Conservation (phyloP, 2,329 filamentous ascomycete species). For the Dothistroma pini region DNA sequence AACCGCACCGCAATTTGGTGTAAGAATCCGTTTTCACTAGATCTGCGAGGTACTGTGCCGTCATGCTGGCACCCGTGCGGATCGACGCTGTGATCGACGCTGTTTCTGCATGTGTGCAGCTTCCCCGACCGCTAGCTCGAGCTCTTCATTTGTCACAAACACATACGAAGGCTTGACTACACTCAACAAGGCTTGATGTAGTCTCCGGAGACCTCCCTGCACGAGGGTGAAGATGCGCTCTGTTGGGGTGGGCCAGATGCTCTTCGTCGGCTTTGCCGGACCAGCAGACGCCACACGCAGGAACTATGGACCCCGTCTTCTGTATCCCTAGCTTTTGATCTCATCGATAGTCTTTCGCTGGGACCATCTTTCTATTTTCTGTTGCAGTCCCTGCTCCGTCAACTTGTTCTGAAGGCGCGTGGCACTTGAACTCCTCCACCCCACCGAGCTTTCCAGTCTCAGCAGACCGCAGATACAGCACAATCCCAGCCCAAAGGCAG, state of each 20-base stretch:
- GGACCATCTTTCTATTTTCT: background rate
- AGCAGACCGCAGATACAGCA: background rate
- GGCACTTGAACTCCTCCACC: background rate
- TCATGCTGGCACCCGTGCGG: background rate
- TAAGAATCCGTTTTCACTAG: too few species aligned
- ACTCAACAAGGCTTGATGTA: background rate
- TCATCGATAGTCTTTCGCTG: background rate
- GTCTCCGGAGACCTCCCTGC: background rate
- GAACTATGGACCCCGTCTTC: background rate
- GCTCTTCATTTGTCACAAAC: background rate
- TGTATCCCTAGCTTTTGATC: background rate
- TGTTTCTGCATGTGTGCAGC: background rate
- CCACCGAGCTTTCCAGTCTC: background rate
- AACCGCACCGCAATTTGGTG: too few species aligned
- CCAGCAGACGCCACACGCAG: background rate
- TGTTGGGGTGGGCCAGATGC: background rate
- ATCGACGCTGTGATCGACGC: background rate
- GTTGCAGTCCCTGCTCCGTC: background rate
- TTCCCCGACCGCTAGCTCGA: background rate
- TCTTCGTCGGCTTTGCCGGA: background rate
- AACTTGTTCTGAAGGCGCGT: background rate
- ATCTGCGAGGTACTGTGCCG: too few species aligned
- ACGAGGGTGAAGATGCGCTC: background rate
- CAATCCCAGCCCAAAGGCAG: background rate
- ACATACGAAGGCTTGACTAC: background rate